A percentile compares a stretch with the other conserved stretches of the same genome.
Conservation (phyloP, 106 monocot species). For the Phalaenopsis aphrodite region DNA sequence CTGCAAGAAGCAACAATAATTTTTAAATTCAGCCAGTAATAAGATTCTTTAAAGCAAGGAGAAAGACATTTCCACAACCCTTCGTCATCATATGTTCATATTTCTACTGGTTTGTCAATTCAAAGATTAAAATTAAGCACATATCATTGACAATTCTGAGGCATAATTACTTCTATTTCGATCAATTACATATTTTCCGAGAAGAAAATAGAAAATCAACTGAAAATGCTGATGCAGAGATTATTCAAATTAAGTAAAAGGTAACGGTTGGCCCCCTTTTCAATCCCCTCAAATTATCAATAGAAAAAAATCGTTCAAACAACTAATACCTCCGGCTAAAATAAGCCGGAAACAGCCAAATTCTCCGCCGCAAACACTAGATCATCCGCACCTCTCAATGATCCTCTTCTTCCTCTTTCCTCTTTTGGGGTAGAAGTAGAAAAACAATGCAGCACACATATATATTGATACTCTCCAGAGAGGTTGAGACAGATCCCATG, state of each 20-base stretch:
- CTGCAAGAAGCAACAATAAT: conserved; percentile 9
- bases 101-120: neutral
- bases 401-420: neutral
- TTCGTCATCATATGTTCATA: neutral
- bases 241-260: neutral
- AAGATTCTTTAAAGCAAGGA: neutral
- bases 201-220: neutral
- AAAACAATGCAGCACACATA: neutral
- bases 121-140: neutral
- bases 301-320: neutral
- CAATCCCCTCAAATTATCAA: neutral
- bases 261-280: neutral
- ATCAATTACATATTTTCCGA: neutral
- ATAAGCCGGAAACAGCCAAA: neutral
- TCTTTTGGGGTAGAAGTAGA: neutral
- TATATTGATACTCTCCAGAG: neutral
- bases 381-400: neutral
- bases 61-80: neutral
- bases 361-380: neutral
- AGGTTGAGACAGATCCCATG: neutral
- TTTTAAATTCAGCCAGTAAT: neutral
- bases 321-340: neutral
- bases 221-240: neutral
- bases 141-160: neutral
- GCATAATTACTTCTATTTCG: neutral